Conservation (phyloP, 2,329 filamentous ascomycete genomes). For the Domatiomyces globalis region DNA sequence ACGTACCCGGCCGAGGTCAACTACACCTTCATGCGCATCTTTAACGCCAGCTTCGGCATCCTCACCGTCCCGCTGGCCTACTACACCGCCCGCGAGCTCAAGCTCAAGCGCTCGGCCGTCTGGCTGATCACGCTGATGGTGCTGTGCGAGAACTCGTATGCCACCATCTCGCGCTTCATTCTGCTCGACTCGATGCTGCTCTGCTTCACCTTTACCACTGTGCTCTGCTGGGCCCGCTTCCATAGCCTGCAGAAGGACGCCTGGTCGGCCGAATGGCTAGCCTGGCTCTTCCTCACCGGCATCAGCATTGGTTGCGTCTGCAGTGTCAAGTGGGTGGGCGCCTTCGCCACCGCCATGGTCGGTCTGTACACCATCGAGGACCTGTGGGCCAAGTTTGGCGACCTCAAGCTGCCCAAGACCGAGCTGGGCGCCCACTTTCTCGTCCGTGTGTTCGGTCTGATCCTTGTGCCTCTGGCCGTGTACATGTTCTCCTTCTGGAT, state of each 20-base stretch:
- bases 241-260: constrained; percentile 73
- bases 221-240: constrained; percentile 94
- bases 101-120: constrained; percentile 70
- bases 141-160: constrained; percentile 97
- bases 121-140: constrained; percentile 97
- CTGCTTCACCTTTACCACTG: constrained; percentile 95
- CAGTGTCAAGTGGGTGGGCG: constrained; percentile 95
- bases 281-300: constrained; percentile 87
- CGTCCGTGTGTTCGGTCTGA: constrained; percentile 71
- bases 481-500: constrained; percentile 93
- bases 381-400: constrained; percentile 94
- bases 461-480: constrained; percentile 73
- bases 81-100: constrained; percentile 82
- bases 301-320: constrained; percentile 94
- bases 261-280: constrained; percentile 84
- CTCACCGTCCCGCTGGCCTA: constrained; percentile 88
- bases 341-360: constrained; percentile 89
- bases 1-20: constrained; percentile 86
- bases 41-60: constrained; percentile 91
- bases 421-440: constrained; percentile 63
- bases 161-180: constrained; percentile 96
- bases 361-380: constrained; percentile 93
- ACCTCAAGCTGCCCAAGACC: constrained; percentile 73
- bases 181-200: constrained; percentile 96
- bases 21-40: constrained; percentile 96